Base-by-base conservation (phyloP, 2,329 filamentous ascomycete species). In the Penicillium sp. region DNA sequence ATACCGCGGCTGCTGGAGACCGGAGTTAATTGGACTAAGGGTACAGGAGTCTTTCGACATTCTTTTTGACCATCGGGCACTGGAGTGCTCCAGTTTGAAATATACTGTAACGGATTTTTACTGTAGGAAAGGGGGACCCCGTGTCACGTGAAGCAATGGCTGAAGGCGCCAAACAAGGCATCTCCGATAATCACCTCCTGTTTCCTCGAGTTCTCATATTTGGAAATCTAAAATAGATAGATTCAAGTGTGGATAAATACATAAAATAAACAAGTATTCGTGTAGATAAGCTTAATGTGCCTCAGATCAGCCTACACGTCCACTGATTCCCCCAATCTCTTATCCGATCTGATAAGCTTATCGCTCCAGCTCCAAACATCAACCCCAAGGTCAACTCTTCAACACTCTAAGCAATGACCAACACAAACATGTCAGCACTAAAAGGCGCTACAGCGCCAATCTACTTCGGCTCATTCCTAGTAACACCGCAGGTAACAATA, bases 391-490 rank as follows among this genome's bases (percentile, higher is more conserved):
- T 23, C 39, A 42, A 13, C 39, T 39, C 39, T 14, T 23, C 19
- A 27, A 26, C 42, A 50, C 26, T 27, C 47, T 33, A 6, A 6
- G 31, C 23, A 50, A 50, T 50, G 48, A 39, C 48, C 48, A 42
- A 50, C 23, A 53, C 45, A 33, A 59, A 52, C 31, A 72, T 72
- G 69, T 57, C 68, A 50, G 58, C 65, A 35, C 50, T 67, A 39
- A 72, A 69, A 65, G 74, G 68, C 39, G 71, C 73, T 16, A 57
- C 56, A 2, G 57, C 50, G 21, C 70, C 70, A 44, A 78, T 93
- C 65, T 81, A 86, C 69, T 95, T 96, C 69, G 91, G 91, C 14
- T 83, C 87, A 9, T 93, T 90, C 70, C 80, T 90, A 57, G 89
- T 96, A 54, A 90, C 90, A 13, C 80, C 85, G 19, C 90, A 92